These are phyloP conservation scores for Ogataea pignaliae DNA, from an alignment of 805 yeast species.

Conservation along the genomic window DNA sequence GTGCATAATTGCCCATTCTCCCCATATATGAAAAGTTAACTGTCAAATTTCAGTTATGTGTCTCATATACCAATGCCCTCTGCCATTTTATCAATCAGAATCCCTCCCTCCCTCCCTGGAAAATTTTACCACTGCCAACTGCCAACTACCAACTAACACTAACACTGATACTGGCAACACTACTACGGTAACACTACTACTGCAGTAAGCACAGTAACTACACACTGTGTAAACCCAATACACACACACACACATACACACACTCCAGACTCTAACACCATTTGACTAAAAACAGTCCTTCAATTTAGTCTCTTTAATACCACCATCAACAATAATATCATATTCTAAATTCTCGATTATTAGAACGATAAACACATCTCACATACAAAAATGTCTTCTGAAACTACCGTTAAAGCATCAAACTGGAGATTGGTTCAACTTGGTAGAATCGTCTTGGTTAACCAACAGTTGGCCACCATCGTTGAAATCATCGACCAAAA, in stretches of 20 bases:
- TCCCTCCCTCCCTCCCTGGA: too few species aligned
- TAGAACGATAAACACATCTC: background rate
- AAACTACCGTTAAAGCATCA: constrained; percentile 73
- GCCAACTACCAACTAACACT: background rate
- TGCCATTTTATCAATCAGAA: too few species aligned
- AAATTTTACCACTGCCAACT: background rate
- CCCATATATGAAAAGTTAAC: background rate
- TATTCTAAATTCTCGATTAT: background rate
- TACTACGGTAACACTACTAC: too few species aligned
- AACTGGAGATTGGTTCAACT: constrained; percentile 99
- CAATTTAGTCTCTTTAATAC: too few species aligned
- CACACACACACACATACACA: background rate
- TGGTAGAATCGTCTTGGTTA: constrained; percentile 96
- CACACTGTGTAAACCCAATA: too few species aligned
- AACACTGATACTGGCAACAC: background rate
- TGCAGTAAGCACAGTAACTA: too few species aligned
- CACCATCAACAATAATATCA: background rate
- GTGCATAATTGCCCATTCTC: too few species aligned
- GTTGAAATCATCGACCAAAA: constrained; percentile 99
- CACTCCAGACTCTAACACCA: too few species aligned
- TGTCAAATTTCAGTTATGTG: background rate
- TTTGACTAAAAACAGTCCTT: too few species aligned
- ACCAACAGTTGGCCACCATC: constrained; percentile 92
- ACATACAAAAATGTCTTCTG: constrained; percentile 44
- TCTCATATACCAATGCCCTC: background rate